Conservation (phyloP, 2,329 filamentous ascomycete genomes). For the Penicillium janthinellum region DNA sequence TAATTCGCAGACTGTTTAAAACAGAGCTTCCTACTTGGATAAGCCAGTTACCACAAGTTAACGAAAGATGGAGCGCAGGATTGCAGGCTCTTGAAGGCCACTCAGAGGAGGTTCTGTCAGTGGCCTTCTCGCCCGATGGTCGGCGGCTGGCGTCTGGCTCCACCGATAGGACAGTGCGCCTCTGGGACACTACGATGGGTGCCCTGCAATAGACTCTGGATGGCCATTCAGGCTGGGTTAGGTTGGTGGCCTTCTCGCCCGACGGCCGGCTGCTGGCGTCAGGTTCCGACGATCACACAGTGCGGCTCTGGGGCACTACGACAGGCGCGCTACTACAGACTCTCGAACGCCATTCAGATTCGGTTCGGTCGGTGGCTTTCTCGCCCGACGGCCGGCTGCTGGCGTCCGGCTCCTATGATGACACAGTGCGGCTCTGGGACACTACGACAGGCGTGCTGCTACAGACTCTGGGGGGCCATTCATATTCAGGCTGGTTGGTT, state of each 20-base stretch:
- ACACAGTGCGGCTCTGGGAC: background rate
- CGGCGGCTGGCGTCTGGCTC: constrained; percentile 18
- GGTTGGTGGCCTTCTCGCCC: constrained; percentile 11
- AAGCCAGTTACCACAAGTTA: too few relatives aligned
- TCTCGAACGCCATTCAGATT: background rate
- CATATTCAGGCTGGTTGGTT: too few relatives aligned
- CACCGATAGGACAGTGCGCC: background rate
- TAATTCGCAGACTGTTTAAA: constrained; percentile 30
- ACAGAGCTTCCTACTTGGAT: too few relatives aligned
- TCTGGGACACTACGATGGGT: constrained; percentile 6
- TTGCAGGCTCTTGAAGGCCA: too few relatives aligned
- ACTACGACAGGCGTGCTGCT: constrained; percentile 8
- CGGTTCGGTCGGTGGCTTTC: constrained; percentile 5
- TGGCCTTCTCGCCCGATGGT: constrained; percentile 22
- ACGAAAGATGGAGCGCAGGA: too few relatives aligned
- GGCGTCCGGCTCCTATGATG: constrained; percentile 9
- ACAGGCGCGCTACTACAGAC: background rate
- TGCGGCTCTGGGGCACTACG: background rate
- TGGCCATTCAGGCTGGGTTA: background rate
- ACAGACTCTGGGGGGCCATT: constrained; percentile 10
- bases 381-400: constrained; percentile 25
- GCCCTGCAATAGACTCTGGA: constrained; percentile 8
- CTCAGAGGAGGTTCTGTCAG: constrained; percentile 18
- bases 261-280: background rate
- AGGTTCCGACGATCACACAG: background rate